Evolutionary conservation across 371 early-diverging fungal genomes (phyloP).

Genomic region (Lichtheimia corymbifera): DNA sequence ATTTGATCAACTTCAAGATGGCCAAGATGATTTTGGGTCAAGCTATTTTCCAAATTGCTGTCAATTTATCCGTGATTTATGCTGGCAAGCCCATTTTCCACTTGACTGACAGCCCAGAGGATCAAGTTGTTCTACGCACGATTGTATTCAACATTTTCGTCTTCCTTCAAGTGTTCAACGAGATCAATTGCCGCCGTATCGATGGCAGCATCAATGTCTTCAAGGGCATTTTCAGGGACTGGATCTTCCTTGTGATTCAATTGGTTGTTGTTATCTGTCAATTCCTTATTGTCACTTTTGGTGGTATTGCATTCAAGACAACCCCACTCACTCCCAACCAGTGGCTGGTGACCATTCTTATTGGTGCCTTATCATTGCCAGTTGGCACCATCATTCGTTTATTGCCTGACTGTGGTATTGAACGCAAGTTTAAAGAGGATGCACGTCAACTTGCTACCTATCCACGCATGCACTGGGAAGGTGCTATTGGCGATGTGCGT

Average conservation of each 20-base stretch:
- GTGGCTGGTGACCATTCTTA: constrained; percentile 79
- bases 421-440: constrained; percentile 55
- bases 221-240: constrained; percentile 74
- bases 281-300: constrained; percentile 85
- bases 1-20: constrained; percentile 89
- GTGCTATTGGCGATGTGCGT: constrained; percentile 53
- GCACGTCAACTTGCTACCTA: constrained; percentile 53
- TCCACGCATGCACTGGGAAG: constrained; percentile 63
- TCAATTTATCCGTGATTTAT: constrained; percentile 64
- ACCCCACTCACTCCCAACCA: constrained; percentile 66
- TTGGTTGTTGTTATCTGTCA: constrained; percentile 74
- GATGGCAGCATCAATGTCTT: constrained; percentile 85
- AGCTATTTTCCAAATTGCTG: constrained; percentile 79
- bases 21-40: constrained; percentile 91
- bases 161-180: constrained; percentile 94
- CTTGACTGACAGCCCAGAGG: constrained; percentile 40
- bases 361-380: constrained; percentile 86
- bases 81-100: constrained; percentile 70
- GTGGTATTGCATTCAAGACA: constrained; percentile 88
- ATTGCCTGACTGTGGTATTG: constrained; percentile 63
- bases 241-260: constrained; percentile 75
- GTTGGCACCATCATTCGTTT: constrained; percentile 77
- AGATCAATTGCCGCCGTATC: constrained; percentile 82
- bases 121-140: constrained; percentile 64
- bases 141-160: constrained; percentile 96